Evolutionary conservation across 345 rosid species (phyloP).

Genomic region (Salix caprea): DNA sequence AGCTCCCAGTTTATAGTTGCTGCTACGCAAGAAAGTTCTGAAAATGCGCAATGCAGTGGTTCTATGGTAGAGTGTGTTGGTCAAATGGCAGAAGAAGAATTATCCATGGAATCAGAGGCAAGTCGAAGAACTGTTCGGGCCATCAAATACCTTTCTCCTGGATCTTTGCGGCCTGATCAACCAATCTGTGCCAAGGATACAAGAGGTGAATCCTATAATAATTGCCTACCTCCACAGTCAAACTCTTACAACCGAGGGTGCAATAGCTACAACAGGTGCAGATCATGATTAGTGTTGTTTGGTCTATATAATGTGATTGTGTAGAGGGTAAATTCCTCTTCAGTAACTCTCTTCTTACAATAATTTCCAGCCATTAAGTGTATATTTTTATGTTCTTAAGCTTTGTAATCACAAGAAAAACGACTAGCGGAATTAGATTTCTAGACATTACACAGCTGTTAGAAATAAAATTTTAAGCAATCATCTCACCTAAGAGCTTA

Average conservation of each 20-base stretch:
- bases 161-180: slow-evolving; percentile 1
- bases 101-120: slow-evolving; percentile 10
- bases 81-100: slow-evolving; percentile 6
- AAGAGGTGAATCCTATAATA: slow-evolving; percentile 12
- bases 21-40: background rate
- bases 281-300: background rate
- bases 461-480: background rate
- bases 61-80: slow-evolving; percentile 8
- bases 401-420: background rate
- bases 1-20: background rate
- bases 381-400: background rate
- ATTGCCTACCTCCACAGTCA: slow-evolving; percentile 16
- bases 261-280: slow-evolving; percentile 4
- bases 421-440: background rate
- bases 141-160: background rate
- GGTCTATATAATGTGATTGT: background rate
- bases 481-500: too few species aligned
- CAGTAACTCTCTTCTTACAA: background rate
- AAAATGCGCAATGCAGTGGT: background rate
- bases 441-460: background rate
- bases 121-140: slow-evolving; percentile 3
- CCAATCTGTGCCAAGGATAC: background rate
- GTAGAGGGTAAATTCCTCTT: background rate
- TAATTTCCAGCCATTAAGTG: background rate
- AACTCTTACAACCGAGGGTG: slow-evolving; percentile 21